Evolutionary conservation across 495 filamentous ascomycete genomes (phyloP), one percentile per base, ranked within the genome.

Genomic region (Trichoderma gamsii): DNA sequence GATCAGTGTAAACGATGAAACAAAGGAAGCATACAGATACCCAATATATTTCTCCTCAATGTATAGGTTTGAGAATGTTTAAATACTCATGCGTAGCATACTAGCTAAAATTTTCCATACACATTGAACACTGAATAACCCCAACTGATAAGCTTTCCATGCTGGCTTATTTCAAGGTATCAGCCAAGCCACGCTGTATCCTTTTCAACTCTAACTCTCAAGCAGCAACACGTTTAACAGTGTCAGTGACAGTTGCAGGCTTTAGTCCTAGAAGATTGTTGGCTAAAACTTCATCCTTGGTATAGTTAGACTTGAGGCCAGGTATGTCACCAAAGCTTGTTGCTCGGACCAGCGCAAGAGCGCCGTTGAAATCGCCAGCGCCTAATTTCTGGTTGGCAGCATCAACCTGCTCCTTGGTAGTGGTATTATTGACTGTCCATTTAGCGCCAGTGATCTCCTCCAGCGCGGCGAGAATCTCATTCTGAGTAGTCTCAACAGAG

Each of bases 401-500:
- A 7, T 46, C 71, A 32, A 67, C 23, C 25, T 6, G 43, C 69
- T 52, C 72, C 74, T 25, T 72, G 67, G 66, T 68, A 23, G 23
- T 44, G 7, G 7, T 41, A n/a, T 23, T n/a, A 21, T 52, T 52
- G 49, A 52, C n/a, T 2, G 49, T 11, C 49, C 49, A 74, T 61
- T 80, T 80, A 25, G 74, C 69, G 0, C 81, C 85, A 3, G 79
- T 79, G 35, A 81, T 68, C 71, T 82, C 83, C 66, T 85, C 83
- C 7, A 83, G 75, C 7, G 82, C 69, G 6, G 70, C 71, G 0
- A 89, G 69, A 16, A 89, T 72, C 70, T 88, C 76, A 51, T 85
- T 84, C 75, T 85, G 84, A 5, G 84, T 83, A 1, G 81, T 75
- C 1, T 79, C 79, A 56, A 84, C 83, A 0, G 84, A 83, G 3